A percentile compares a stretch with the other conserved stretches of the same genome.
Conservation (phyloP, 2,329 filamentous ascomycete species). For the Pseudocercospora vitis region DNA sequence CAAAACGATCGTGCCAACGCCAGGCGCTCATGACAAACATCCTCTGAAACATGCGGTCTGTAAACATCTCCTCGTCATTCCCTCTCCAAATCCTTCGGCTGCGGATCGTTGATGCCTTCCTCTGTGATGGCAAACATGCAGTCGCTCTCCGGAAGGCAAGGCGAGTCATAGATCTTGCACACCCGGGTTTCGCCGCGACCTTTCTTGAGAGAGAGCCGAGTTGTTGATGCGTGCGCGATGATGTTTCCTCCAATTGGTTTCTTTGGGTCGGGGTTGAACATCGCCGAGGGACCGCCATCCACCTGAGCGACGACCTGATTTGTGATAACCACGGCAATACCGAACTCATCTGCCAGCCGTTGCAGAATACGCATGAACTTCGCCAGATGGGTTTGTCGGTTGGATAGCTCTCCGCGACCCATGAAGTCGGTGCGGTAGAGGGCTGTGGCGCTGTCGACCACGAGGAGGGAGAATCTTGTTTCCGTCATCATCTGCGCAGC, state of each 20-base stretch:
- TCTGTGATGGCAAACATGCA: slow-evolving; percentile 96
- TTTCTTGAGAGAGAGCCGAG: slow-evolving; percentile 91
- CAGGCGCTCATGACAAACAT: background rate
- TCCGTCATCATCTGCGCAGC: slow-evolving; percentile 99
- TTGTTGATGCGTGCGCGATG: slow-evolving; percentile 96
- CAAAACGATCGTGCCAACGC: background rate
- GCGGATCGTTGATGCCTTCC: slow-evolving; percentile 93
- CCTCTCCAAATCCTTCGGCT: slow-evolving; percentile 92
- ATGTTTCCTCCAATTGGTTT: slow-evolving; percentile 99
- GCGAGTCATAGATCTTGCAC: slow-evolving; percentile 99
- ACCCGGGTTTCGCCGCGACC: slow-evolving; percentile 92
- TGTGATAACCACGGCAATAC: slow-evolving; percentile 96
- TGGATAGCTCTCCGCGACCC: slow-evolving; percentile 95
- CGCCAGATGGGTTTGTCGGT: slow-evolving; percentile 81
- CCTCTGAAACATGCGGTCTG: too few species aligned
- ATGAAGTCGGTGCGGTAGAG: slow-evolving; percentile 96
- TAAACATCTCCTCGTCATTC: slow-evolving; percentile 48
- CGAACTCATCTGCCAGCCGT: slow-evolving; percentile 76
- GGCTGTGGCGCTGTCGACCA: slow-evolving; percentile 94
- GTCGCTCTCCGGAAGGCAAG: slow-evolving; percentile 93
- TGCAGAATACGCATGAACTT: slow-evolving; percentile 87
- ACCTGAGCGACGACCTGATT: slow-evolving; percentile 99
- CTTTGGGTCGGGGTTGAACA: slow-evolving; percentile 99
- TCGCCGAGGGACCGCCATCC: slow-evolving; percentile 89
- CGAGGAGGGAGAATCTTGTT: slow-evolving; percentile 90